Conservation (phyloP, 2,329 filamentous ascomycete genomes). For the Fonsecaea pedrosoi region DNA sequence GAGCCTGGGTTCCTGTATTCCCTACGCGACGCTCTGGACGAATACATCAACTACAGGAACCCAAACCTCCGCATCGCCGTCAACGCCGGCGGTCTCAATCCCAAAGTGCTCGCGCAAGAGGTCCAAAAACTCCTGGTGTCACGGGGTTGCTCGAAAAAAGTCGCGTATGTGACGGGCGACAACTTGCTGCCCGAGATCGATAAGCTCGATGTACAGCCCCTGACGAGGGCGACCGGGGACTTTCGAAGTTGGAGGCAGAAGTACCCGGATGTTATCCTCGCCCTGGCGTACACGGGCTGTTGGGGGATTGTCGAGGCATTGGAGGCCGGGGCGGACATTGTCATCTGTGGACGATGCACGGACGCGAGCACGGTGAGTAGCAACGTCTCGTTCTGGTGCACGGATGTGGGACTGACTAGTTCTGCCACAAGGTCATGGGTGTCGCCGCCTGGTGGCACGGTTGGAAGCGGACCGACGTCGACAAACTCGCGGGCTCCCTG, state of each 20-base stretch:
- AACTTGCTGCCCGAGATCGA: neutral
- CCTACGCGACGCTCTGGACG: neutral
- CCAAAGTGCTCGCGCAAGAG: conserved; percentile 12
- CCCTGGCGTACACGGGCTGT: conserved; percentile 61
- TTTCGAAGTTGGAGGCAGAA: conserved; percentile 14
- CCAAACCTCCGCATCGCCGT: conserved; percentile 16
- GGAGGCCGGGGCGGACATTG: conserved; percentile 42
- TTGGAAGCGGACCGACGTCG: conserved; percentile 27
- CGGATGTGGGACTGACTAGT: neutral
- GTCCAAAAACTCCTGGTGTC: conserved; percentile 12
- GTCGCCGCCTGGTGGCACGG: conserved; percentile 35
- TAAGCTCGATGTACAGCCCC: neutral
- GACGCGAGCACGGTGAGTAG: conserved; percentile 37
- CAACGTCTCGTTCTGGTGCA: neutral
- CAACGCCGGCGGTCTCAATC: conserved; percentile 36
- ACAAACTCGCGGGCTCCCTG: conserved; percentile 35
- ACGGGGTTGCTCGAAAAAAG: neutral
- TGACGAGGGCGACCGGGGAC: conserved; percentile 7
- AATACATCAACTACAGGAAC: conserved; percentile 14
- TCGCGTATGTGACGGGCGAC: neutral
- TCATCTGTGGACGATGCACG: conserved; percentile 44
- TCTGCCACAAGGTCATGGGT: conserved; percentile 31
- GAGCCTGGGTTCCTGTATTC: conserved; percentile 19
- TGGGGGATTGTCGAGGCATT: conserved; percentile 47
- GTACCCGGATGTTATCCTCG: conserved; percentile 46